Evolutionary conservation across 495 filamentous ascomycete species (phyloP), one percentile per base, ranked within the genome.

Genomic region (Penicillium herquei): DNA sequence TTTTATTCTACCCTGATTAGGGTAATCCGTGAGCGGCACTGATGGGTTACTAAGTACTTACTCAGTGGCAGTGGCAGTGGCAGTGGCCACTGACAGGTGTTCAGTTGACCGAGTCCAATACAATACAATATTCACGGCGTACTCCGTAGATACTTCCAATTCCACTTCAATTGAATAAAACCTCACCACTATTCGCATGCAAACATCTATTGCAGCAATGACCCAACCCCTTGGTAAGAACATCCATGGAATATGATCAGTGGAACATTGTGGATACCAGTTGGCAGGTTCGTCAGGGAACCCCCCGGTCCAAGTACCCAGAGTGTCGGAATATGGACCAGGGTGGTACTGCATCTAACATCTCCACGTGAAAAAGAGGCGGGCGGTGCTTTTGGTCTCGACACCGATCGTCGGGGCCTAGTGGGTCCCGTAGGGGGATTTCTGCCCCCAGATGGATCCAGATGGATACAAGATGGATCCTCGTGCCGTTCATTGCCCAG

Each of bases 401-500:
- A 55, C 42, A 18, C 49, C 52, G 53, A 56, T 60, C 42, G 57
- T 42, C 39, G 57, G 34, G 35, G 21, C 43, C 10, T n/a, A 32
- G 52, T 40, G 52, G 41, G 34, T 21, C 42, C 26, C 21, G 33
- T 26, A 17, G 7, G 31, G 31, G 46, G 31, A 35, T 46, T 7
- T 9, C 21, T 30, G 21, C 53, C 54, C 51, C 47, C 10, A 7
- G 10, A 48, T 46, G 54, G 54, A 14, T 7, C 54, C 54, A n/a
- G n/a, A n/a, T n/a, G n/a, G n/a, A n/a, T n/a, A n/a, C n/a, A n/a
- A 7, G 10, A 48, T 46, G 54, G 54, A 14, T 7, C 54, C 54
- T 56, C 47, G 54, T 57, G 55, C 48, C 31, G 45, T 31, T 56
- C 48, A 59, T 59, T 59, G 57, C 52, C 49, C 41, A 16, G 34